A percentile compares a stretch with the other conserved stretches of the same genome.
phyloP scores from a whole-genome alignment of 129 eudicot species.

The Pulicaria dysenterica region DNA sequence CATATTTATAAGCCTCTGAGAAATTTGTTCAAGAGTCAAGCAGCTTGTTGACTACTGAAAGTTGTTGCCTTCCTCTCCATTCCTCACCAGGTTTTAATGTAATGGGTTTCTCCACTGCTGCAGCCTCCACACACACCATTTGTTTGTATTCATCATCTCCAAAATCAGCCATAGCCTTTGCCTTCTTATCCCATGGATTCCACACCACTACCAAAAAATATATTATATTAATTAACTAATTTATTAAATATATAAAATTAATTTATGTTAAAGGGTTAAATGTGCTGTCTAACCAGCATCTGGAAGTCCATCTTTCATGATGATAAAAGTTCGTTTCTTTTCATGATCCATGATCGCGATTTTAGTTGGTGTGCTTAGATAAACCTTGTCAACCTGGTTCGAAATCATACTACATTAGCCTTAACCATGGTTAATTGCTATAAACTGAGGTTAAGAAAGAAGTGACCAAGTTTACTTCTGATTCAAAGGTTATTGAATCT shows the following conservation, averaged over 20 bases:
- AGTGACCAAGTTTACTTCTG: slow-evolving; percentile 58
- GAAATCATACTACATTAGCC: slow-evolving; percentile 1
- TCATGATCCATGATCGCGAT: slow-evolving; percentile 83
- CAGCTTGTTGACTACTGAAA: slow-evolving; percentile 39
- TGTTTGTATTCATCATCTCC: slow-evolving; percentile 48
- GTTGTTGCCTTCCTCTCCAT: slow-evolving; percentile 53
- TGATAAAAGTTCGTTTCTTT: slow-evolving; percentile 77
- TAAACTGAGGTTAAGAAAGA: not conserved
- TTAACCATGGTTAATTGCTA: not conserved
- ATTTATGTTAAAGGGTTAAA: not conserved
- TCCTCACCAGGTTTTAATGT: slow-evolving; percentile 51
- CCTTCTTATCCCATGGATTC: slow-evolving; percentile 57
- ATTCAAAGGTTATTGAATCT: slow-evolving; percentile 80
- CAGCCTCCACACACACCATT: slow-evolving; percentile 50
- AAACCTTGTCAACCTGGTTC: slow-evolving; percentile 79
- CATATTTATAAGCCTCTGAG: slow-evolving; percentile 21
- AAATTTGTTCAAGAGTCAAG: slow-evolving; percentile 28
- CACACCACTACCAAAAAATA: slow-evolving; percentile 35
- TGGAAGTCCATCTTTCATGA: slow-evolving; percentile 88
- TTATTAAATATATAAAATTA: not conserved
- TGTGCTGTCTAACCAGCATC: slow-evolving; percentile 74
- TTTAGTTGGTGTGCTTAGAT: slow-evolving; percentile 89
- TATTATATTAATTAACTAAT: not conserved
- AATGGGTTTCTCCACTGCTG: slow-evolving; percentile 44
- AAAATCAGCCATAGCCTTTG: slow-evolving; percentile 40